Base-by-base conservation (phyloP, 2,329 filamentous ascomycete genomes). In the Cladophialophora bantiana region DNA sequence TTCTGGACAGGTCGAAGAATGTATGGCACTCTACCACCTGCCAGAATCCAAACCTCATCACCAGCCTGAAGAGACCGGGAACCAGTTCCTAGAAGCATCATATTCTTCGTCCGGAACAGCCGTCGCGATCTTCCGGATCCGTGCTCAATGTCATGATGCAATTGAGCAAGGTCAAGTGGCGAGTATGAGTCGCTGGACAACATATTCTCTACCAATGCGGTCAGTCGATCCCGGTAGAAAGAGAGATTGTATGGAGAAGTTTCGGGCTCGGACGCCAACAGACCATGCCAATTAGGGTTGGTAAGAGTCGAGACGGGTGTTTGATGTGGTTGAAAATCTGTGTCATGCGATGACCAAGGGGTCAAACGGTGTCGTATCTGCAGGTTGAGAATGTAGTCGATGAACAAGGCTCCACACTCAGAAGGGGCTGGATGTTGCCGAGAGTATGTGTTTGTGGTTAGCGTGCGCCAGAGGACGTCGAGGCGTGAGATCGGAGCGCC, bases 1-100 rank as follows among this genome's bases (percentile, higher is more conserved):
- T 26, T 20, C 3, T 40, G 40, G n/a, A 62, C 59, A 31, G 26
- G 54, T 20, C 52, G 58, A 42, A 66, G 59, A 48, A 66, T 54
- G 26, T 63, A 66, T 7, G 64, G 64, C 31, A 66, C 64, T 10
- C 45, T 63, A 18, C 57, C 64, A 26, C 64, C 64, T n/a, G 15
- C 59, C 13, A 66, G 26, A 34, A 63, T 59, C 58, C 59, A 58
- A 18, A 66, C 40, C 53, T 66, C 64, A 36, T 62, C 64, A 9
- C 64, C 64, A 0, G n/a, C 45, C 9, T 45, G 55, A 20, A 65
- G 62, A 35, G 62, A 57, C 40, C 34, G 59, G 6, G 62, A 32
- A 7, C 56, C 62, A 15, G 61, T 58, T n/a, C 61, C 61, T 4
- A 64, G 42, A 26, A 64, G 61, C 54, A 58, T 52, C 54, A 58